A percentile compares a stretch with the other conserved stretches of the same genome.
Conservation (phyloP, 2,329 filamentous ascomycete species). For the Diplocarpon rosae region DNA sequence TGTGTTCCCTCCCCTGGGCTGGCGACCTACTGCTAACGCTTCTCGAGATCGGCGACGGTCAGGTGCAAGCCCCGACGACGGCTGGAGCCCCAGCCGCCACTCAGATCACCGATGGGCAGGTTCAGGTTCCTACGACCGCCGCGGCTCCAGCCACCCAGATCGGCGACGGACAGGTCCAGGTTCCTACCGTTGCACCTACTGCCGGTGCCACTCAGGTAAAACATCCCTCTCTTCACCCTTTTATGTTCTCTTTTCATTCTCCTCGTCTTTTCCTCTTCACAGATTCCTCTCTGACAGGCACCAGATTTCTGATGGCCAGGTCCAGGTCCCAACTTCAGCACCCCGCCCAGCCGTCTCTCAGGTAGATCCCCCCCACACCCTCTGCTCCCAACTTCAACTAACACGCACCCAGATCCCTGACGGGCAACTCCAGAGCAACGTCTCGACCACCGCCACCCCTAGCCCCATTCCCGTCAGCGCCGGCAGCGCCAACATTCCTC, state of each 20-base stretch:
- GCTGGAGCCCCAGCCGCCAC: background rate
- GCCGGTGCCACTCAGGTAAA: conserved; percentile 18
- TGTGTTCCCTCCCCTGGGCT: background rate
- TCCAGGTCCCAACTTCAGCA: conserved; percentile 16
- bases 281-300: conserved; percentile 26
- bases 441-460: conserved; percentile 26
- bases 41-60: conserved; percentile 15
- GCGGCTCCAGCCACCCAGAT: conserved; percentile 13
- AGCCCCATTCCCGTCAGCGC: conserved; percentile 1
- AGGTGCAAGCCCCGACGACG: background rate
- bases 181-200: conserved; percentile 27
- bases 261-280: background rate
- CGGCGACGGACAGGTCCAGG: conserved; percentile 26
- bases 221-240: conserved; percentile 2
- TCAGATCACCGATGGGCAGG: conserved; percentile 1
- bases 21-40: background rate
- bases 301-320: conserved; percentile 27
- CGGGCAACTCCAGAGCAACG: conserved; percentile 40
- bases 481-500: background rate
- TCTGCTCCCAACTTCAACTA: background rate
- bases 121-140: background rate
- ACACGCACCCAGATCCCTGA: conserved; percentile 4
- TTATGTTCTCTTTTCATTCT: too few relatives aligned
- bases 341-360: conserved; percentile 11
- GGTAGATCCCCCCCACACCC: conserved; percentile 6